These are phyloP conservation scores for Magnusiomyces ingens DNA, from an alignment of 1,139 yeast genomes.

Conservation along the genomic window DNA sequence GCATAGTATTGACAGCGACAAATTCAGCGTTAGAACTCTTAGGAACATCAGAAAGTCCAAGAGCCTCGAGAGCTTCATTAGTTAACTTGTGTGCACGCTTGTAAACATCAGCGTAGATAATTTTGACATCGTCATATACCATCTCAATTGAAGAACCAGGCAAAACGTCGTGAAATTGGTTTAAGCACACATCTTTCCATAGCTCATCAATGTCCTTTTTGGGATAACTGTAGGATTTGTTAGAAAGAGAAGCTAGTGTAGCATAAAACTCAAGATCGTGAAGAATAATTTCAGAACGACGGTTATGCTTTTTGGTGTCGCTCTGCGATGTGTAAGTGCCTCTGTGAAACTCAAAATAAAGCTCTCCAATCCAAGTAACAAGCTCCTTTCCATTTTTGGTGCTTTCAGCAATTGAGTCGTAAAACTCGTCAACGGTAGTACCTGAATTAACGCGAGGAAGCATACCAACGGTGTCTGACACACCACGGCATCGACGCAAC, in stretches of 20 bases:
- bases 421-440: constrained; percentile 70
- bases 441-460: constrained; percentile 78
- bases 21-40: constrained; percentile 19
- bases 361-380: constrained; percentile 89
- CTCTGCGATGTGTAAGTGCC: constrained; percentile 97
- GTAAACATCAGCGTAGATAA: constrained; percentile 58
- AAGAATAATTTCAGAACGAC: constrained; percentile 67
- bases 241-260: constrained; percentile 58
- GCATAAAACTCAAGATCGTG: constrained; percentile 85
- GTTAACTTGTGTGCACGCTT: constrained; percentile 48
- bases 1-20: constrained; percentile 50
- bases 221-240: constrained; percentile 60
- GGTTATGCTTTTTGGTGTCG: constrained; percentile 69
- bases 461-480: constrained; percentile 70
- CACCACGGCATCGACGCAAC: constrained; percentile 82
- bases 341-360: constrained; percentile 90
- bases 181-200: constrained; percentile 85
- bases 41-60: constrained; percentile 30
- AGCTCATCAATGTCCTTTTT: constrained; percentile 53
- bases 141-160: constrained; percentile 95
- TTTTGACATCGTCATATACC: constrained; percentile 92
- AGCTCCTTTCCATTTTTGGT: constrained; percentile 61
- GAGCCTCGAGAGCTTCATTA: constrained; percentile 43
- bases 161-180: constrained; percentile 94
- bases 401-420: constrained; percentile 52